These are phyloP conservation scores for Hypomyces rosellus DNA, from an alignment of 2,329 filamentous ascomycete genomes.

Conservation along the genomic window DNA sequence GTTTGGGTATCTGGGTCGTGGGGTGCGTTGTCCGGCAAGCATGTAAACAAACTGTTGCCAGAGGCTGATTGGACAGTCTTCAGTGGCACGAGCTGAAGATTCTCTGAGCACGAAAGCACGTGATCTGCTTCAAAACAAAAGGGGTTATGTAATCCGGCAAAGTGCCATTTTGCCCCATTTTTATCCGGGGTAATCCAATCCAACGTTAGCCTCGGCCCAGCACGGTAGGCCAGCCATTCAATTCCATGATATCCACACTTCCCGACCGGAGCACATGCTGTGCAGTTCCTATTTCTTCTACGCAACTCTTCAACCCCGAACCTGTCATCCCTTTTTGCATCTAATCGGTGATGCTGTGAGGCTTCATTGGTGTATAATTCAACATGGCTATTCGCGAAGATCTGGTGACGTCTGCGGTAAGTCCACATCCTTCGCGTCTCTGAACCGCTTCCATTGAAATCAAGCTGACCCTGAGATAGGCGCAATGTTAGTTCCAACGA, in stretches of 20 bases:
- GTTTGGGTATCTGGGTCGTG: slow-evolving; percentile 5
- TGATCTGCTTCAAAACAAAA: slow-evolving; percentile 14
- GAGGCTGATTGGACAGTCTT: slow-evolving; percentile 21
- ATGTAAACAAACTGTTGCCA: slow-evolving; percentile 35
- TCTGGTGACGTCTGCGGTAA: slow-evolving; percentile 74
- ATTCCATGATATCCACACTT: slow-evolving; percentile 11
- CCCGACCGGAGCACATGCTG: slow-evolving; percentile 23
- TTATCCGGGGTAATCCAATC: neutral
- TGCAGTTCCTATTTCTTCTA: slow-evolving; percentile 16
- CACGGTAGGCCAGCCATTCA: slow-evolving; percentile 8
- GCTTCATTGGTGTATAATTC: slow-evolving; percentile 15
- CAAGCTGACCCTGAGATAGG: slow-evolving; percentile 21
- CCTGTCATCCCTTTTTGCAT: neutral
- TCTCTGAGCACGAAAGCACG: slow-evolving; percentile 13
- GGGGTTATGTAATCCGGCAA: neutral
- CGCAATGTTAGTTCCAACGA: slow-evolving; percentile 34
- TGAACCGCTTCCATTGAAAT: neutral
- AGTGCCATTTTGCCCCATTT: neutral
- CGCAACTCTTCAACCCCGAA: slow-evolving; percentile 3
- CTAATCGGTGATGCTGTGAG: slow-evolving; percentile 19
- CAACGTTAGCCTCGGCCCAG: slow-evolving; percentile 25
- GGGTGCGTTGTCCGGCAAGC: slow-evolving; percentile 30
- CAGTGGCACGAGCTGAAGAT: neutral
- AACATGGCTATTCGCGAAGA: slow-evolving; percentile 89
- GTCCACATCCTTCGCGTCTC: slow-evolving; percentile 16